A percentile compares a stretch with the other conserved stretches of the same genome.
phyloP scores from a whole-genome alignment of 2,329 filamentous ascomycete species.

The Dendrostoma leiphaemia region DNA sequence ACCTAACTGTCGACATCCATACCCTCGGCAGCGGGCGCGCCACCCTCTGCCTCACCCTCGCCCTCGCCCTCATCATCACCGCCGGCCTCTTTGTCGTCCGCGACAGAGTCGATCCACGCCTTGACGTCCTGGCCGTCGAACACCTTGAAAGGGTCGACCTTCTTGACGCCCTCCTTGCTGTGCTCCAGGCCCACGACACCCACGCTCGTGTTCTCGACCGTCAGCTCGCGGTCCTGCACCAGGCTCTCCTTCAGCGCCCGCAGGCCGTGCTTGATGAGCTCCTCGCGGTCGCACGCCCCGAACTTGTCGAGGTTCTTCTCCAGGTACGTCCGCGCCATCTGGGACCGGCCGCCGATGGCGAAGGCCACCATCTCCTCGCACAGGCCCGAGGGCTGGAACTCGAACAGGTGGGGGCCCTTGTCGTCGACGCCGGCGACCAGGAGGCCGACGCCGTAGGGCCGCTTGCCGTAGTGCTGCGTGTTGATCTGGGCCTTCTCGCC shows the following conservation, averaged over 20 bases:
- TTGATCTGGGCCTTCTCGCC: constrained; percentile 96
- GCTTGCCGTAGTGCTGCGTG: constrained; percentile 95
- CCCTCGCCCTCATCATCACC: constrained; percentile 40
- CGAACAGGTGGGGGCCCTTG: constrained; percentile 90
- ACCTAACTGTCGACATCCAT: constrained; percentile 44
- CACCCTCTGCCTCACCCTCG: constrained; percentile 29
- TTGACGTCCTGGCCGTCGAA: constrained; percentile 87
- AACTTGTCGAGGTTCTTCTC: constrained; percentile 90
- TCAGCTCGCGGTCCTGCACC: constrained; percentile 96
- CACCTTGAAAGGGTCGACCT: constrained; percentile 79
- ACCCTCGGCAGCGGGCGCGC: constrained; percentile 28
- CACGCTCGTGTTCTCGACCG: constrained; percentile 93
- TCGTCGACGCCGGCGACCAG: constrained; percentile 93
- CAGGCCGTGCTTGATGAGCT: constrained; percentile 87
- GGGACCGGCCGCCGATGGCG: constrained; percentile 90
- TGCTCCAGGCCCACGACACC: constrained; percentile 70
- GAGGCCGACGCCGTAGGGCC: constrained; percentile 92
- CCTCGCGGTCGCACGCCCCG: constrained; percentile 71
- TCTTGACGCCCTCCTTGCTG: constrained; percentile 49
- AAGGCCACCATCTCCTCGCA: constrained; percentile 97
- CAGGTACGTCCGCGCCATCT: constrained; percentile 97
- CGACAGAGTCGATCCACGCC: constrained; percentile 76
- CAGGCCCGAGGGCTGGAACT: constrained; percentile 95
- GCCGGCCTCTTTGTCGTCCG: constrained; percentile 51
- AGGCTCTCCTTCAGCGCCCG: constrained; percentile 91